Conservation (phyloP, 208 protist species). For the Trichomonas tenax region DNA sequence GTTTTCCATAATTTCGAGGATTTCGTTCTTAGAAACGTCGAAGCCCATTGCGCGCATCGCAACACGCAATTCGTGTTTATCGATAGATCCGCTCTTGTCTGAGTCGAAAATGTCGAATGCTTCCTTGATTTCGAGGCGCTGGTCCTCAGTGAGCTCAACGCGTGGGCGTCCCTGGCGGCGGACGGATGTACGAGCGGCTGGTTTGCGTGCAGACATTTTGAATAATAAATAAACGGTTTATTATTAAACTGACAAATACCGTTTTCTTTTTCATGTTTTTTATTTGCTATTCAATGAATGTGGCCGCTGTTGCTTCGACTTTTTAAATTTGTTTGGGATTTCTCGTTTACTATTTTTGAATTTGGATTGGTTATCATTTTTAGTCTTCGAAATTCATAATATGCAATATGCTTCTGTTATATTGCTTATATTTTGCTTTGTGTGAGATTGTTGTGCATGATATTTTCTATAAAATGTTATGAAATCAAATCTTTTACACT, state of each 20-base stretch:
- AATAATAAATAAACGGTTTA: background rate
- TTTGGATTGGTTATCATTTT: too few relatives aligned
- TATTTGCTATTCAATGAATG: too few relatives aligned
- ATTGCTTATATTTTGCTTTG: too few relatives aligned
- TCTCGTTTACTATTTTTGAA: too few relatives aligned
- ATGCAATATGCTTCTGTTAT: too few relatives aligned
- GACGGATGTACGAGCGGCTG: background rate
- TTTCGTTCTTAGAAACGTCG: conserved; percentile 17
- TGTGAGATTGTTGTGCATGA: too few relatives aligned
- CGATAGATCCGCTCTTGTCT: conserved; percentile 20
- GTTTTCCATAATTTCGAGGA: conserved; percentile 16
- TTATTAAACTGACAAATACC: background rate
- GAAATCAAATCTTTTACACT: too few relatives aligned
- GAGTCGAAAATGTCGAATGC: conserved; percentile 23
- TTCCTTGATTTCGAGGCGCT: conserved; percentile 13
- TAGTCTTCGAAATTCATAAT: too few relatives aligned
- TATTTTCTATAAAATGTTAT: too few relatives aligned
- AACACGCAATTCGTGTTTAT: conserved; percentile 14
- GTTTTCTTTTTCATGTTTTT: background rate
- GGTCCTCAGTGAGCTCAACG: conserved; percentile 18
- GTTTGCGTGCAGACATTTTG: background rate
- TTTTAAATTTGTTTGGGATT: too few relatives aligned
- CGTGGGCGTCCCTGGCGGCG: background rate
- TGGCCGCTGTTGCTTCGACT: too few relatives aligned
- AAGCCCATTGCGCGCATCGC: conserved; percentile 5